Evolutionary conservation across 202 grass and related monocot genomes (phyloP).

Genomic region (Setaria italica): DNA sequence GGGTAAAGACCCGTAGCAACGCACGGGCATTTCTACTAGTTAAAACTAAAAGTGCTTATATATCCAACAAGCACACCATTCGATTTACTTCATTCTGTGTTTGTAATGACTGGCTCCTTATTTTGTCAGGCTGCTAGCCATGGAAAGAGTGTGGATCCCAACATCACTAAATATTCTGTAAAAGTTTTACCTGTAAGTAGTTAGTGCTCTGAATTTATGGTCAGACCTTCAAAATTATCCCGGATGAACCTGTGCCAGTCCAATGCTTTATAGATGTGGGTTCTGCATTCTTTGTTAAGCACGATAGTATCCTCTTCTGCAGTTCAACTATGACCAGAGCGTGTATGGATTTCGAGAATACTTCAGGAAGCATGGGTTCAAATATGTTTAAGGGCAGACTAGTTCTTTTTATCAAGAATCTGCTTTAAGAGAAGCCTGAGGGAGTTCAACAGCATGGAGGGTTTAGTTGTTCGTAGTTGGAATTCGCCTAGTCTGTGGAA

Average conservation of each 20-base stretch:
- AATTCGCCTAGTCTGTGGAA: neutral
- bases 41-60: too few species aligned
- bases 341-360: conserved; percentile 77
- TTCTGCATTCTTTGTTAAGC: neutral
- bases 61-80: neutral
- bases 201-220: conserved; percentile 9
- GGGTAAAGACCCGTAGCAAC: too few species aligned
- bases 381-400: conserved; percentile 36
- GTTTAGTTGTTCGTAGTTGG: neutral
- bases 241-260: neutral
- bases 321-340: conserved; percentile 83
- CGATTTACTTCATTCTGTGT: neutral
- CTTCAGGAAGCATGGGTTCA: conserved; percentile 76
- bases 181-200: conserved; percentile 77
- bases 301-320: conserved; percentile 17
- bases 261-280: conserved; percentile 5
- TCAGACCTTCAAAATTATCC: conserved; percentile 1
- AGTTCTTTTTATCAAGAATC: neutral
- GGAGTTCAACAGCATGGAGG: neutral
- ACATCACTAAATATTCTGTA: conserved; percentile 71
- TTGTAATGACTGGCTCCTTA: neutral
- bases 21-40: too few species aligned
- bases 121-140: conserved; percentile 59
- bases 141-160: conserved; percentile 59
- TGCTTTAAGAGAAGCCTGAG: neutral